Percentiles rank a stretch among this genome's conserved stretches.
Evolutionary conservation across 148 eudicot genomes (phyloP).

Genomic region (Rhododendron henanense): DNA sequence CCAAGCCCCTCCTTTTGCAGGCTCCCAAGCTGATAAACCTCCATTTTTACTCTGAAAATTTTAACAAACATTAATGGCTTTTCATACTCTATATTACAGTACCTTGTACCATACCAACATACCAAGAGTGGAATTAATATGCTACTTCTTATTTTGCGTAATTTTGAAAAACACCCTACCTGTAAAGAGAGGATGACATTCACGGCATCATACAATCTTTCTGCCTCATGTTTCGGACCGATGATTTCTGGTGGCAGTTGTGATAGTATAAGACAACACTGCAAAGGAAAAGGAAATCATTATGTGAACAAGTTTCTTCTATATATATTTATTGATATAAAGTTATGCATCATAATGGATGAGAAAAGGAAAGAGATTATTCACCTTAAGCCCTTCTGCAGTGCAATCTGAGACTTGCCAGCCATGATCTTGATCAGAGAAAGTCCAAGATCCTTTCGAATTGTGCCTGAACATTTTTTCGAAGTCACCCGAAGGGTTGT

Average conservation of each 20-base stretch:
- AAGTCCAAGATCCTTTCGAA: constrained; percentile 62
- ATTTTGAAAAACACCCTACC: constrained; percentile 13
- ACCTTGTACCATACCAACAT: not conserved
- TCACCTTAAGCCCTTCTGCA: constrained; percentile 56
- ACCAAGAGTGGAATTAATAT: not conserved
- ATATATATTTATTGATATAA: not conserved
- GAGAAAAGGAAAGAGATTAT: not conserved
- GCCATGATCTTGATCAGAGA: constrained; percentile 50
- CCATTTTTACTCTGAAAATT: constrained; percentile 41
- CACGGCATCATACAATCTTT: constrained; percentile 41
- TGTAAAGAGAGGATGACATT: constrained; percentile 45
- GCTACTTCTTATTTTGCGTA: too few relatives aligned
- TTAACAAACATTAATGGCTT: not conserved
- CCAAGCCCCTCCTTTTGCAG: constrained; percentile 30
- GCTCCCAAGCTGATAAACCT: constrained; percentile 54
- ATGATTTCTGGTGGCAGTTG: constrained; percentile 38
- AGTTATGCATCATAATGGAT: not conserved
- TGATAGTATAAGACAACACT: constrained; percentile 37
- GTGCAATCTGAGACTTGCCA: constrained; percentile 67
- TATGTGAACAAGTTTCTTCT: not conserved
- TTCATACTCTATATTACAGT: not conserved
- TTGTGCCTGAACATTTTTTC: constrained; percentile 42
- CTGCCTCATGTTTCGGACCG: constrained; percentile 31
- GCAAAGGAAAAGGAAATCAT: not conserved
- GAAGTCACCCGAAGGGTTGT: constrained; percentile 44